These are phyloP conservation scores for Amanita muscaria DNA, from an alignment of 768 basidiomycete species.

Conservation along the genomic window DNA sequence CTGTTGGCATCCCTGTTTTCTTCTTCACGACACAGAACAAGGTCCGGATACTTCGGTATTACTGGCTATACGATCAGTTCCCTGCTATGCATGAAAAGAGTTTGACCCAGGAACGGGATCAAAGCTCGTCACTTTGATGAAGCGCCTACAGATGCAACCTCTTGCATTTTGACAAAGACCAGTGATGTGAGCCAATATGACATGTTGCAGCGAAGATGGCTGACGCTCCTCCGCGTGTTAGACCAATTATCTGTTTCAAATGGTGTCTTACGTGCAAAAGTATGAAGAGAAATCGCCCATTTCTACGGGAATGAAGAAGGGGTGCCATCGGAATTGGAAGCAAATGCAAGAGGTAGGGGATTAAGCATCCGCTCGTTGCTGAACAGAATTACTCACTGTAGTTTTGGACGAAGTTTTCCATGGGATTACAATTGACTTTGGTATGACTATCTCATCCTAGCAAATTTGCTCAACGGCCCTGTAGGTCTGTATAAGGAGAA, in stretches of 20 bases:
- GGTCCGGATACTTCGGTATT: slow-evolving; percentile 40
- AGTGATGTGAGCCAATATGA: slow-evolving; percentile 54
- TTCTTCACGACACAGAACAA: slow-evolving; percentile 48
- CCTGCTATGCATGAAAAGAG: slow-evolving; percentile 34
- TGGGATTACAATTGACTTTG: slow-evolving; percentile 52
- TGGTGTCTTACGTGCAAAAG: slow-evolving; percentile 53
- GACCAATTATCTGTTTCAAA: slow-evolving; percentile 59
- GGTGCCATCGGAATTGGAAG: slow-evolving; percentile 63
- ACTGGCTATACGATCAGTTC: slow-evolving; percentile 60
- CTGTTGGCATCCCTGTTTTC: slow-evolving; percentile 35
- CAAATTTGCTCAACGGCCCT: not conserved
- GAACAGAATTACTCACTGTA: too few species aligned
- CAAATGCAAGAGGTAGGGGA: slow-evolving; percentile 52
- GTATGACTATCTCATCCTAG: slow-evolving; percentile 22
- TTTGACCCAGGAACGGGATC: slow-evolving; percentile 33
- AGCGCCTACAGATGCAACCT: slow-evolving; percentile 38
- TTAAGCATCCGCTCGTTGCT: too few species aligned
- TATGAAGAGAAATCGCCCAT: slow-evolving; percentile 69
- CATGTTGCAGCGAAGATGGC: not conserved
- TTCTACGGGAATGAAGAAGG: slow-evolving; percentile 45
- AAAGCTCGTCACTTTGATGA: slow-evolving; percentile 35
- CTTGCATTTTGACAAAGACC: slow-evolving; percentile 52
- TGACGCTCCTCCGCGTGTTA: slow-evolving; percentile 16
- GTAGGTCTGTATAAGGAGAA: slow-evolving; percentile 37
- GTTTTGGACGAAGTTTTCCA: slow-evolving; percentile 59